Evolutionary conservation across 2,329 filamentous ascomycete species (phyloP).

Genomic region (Raffaelea deltoideospora): DNA sequence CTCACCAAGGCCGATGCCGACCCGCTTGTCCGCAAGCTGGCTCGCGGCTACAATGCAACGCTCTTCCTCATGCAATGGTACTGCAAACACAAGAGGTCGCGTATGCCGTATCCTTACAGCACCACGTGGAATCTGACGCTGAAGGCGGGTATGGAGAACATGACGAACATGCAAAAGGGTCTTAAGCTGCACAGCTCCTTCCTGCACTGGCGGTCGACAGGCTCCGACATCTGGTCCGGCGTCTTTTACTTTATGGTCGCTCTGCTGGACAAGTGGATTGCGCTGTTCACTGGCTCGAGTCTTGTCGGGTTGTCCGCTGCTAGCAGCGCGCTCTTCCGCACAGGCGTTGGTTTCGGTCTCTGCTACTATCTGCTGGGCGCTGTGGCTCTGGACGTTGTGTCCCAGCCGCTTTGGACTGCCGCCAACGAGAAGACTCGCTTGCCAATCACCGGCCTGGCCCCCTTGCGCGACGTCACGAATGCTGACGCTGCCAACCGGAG

Average conservation of each 20-base stretch:
- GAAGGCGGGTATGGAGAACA: constrained; percentile 16
- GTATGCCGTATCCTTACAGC: constrained; percentile 15
- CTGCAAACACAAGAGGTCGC: constrained; percentile 23
- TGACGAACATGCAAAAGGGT: constrained; percentile 15
- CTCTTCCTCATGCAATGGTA: constrained; percentile 21
- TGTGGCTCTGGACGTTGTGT: constrained; percentile 38
- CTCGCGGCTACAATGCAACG: constrained; percentile 24
- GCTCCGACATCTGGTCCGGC: constrained; percentile 31
- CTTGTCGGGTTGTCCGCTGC: constrained; percentile 8
- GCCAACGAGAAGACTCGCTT: constrained; percentile 24
- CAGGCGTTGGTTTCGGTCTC: constrained; percentile 37
- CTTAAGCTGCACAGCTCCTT: constrained; percentile 17
- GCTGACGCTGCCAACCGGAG: constrained; percentile 28
- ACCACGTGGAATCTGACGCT: constrained; percentile 17
- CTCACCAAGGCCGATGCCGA: constrained; percentile 17
- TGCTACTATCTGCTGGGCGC: constrained; percentile 42
- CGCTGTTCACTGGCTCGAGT: constrained; percentile 10
- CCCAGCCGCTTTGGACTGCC: constrained; percentile 30
- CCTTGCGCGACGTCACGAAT: constrained; percentile 27
- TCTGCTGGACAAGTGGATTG: constrained; percentile 17
- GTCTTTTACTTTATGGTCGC: constrained; percentile 18
- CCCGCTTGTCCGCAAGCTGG: constrained; percentile 30
- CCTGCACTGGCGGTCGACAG: constrained; percentile 16
- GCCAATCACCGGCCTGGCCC: constrained; percentile 22
- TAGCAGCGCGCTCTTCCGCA: constrained; percentile 21